Evolutionary conservation across 2,329 filamentous ascomycete genomes (phyloP), one percentile per base, ranked within the genome.

Genomic region (Phyllosticta citriasiana): DNA sequence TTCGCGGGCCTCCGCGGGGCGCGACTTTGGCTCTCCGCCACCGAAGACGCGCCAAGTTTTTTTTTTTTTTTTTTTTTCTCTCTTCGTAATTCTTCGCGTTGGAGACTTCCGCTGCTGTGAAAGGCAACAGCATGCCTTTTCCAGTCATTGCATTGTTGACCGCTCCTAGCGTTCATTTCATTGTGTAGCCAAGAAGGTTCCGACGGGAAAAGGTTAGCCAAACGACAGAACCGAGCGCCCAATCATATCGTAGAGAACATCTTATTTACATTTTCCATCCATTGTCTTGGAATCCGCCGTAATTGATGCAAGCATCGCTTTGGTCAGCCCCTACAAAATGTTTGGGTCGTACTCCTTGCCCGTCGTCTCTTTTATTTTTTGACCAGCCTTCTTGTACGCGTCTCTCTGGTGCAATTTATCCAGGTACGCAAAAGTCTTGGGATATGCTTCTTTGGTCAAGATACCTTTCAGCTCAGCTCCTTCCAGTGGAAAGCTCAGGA

Each of bases 401-500:
- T 78, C 76, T 51, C 73, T 67, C 53, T 73, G 72, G 66, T 82
- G 74, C 53, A 80, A 62, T 57, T 69, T 73, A 55, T 77, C 72
- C 53, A 78, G 69, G 65, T 81, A 83, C 9, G 69, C 76, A 9
- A 67, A 72, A 56, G 83, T 64, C 64, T 75, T 76, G 0, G 81
- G 80, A 63, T 79, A 80, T 33, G 70, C 74, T 16, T 71, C 71
- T 63, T 74, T 71, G 2, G 73, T 77, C 35, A 78, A 63, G 30
- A 74, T 73, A 12, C 68, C 70, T 24, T 67, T 64, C 51, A 67
- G 66, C 27, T 71, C 69, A 1, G 73, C 78, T 2, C 72, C 79
- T 62, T 82, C 76, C 3, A 83, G 66, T 0, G 77, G 79, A 66
- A 80, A 83, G 57, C 76, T 77, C 69, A 82, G 74, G 68, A 82